Base-by-base conservation (phyloP, 768 basidiomycete species). In the Auriscalpium orientale region DNA sequence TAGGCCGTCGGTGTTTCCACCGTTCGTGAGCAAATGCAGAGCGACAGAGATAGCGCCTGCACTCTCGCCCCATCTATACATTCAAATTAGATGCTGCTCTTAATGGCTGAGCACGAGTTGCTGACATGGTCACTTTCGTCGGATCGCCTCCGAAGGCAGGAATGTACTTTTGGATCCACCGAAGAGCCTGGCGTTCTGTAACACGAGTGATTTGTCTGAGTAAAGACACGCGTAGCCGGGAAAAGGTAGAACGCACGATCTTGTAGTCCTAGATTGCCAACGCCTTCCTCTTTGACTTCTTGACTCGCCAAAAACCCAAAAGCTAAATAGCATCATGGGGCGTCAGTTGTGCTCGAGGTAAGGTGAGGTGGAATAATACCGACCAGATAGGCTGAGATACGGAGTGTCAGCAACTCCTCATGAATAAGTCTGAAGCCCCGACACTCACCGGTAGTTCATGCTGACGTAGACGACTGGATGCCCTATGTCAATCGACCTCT, bases 391-490 rank as follows among this genome's bases (percentile, higher is more conserved):
- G 8, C 43, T 55, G 10, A 33, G 8, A 38, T 49, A 33, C 15
- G 6, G 8, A 18, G 28, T 15, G 21, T 22, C 51, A 13, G n/a
- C 15, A 49, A 49, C 20, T 34, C 2, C 2, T 13, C 18, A 18
- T 20, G 11, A 2, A 22, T 12, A n/a, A 22, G 48, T 21, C 37
- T 9, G 49, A 13, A 5, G n/a, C 11, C 21, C 5, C 15, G 18
- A 54, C 63, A 53, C 67, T 56, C 15, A 71, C 72, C 72, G 68
- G 53, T 83, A 82, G 63, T 82, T 82, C 68, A 80, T 75, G 61
- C 76, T 78, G 11, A 82, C 80, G 56, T 75, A 81, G 34, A 83
- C 65, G 8, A 79, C 71, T 0, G 80, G 79, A 48, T 69, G 63
- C 1, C 68, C 70, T 8, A 81, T 60, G 0, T 66, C 65, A 11